These are phyloP conservation scores for Nidularia pulvinata DNA, from an alignment of 768 basidiomycete genomes.

Conservation along the genomic window DNA sequence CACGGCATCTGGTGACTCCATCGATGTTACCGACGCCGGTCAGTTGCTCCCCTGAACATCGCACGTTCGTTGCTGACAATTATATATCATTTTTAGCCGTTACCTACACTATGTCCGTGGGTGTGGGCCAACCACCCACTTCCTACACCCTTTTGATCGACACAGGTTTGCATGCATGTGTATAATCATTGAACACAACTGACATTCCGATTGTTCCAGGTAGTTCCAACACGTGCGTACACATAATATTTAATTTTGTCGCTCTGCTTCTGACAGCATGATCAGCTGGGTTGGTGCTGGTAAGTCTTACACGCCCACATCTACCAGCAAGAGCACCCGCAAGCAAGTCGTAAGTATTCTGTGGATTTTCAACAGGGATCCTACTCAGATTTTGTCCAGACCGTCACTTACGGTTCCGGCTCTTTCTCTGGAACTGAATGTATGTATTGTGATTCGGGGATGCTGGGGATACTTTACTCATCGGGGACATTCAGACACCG, in stretches of 20 bases:
- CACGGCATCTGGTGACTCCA: conserved; percentile 24
- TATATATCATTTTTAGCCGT: conserved; percentile 21
- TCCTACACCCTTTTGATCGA: conserved; percentile 55
- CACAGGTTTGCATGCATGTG: conserved; percentile 31
- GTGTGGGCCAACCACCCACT: conserved; percentile 49
- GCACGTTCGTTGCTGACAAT: background rate
- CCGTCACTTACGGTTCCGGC: conserved; percentile 55
- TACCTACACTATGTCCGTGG: conserved; percentile 51
- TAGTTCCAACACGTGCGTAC: conserved; percentile 28
- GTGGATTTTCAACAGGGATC: background rate
- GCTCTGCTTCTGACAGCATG: background rate
- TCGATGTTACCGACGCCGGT: conserved; percentile 61
- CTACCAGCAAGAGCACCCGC: conserved; percentile 33
- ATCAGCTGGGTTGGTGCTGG: conserved; percentile 51
- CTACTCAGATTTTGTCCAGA: conserved; percentile 21
- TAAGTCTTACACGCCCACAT: conserved; percentile 41
- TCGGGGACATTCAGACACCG: conserved; percentile 30
- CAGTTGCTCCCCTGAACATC: conserved; percentile 3
- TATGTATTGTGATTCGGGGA: conserved; percentile 15
- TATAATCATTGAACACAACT: background rate
- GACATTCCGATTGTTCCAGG: conserved; percentile 10
- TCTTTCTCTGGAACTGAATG: conserved; percentile 53
- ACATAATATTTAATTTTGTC: background rate
- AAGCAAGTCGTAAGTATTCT: conserved; percentile 27
- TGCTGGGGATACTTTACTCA: background rate